Evolutionary conservation across 148 eudicot genomes (phyloP), one percentile per base, ranked within the genome.

Genomic region (Pouteria glomerata): DNA sequence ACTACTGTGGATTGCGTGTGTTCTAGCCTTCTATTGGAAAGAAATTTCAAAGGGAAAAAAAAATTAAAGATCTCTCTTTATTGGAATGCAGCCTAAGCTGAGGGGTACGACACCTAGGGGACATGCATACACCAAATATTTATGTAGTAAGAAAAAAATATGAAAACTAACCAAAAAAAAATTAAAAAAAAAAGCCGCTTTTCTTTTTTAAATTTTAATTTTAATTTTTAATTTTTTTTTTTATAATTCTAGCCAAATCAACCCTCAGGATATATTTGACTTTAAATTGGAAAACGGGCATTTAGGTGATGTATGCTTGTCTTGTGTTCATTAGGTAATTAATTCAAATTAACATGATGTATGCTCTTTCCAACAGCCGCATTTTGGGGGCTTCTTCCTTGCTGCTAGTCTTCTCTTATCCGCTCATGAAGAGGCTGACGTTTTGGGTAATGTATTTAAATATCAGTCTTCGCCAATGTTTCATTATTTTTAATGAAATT

Each of bases 361-460:
- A 27, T 51, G 13, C 29, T 19, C 59, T 61, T 70, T 78, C 26
- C 55, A 73, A 80, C 90, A 91, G 97, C 78, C 85, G 83, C 69
- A 64, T 91, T 35, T 81, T 95, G 82, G 99, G 97, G 47, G 97
- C 97, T 74, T 91, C 99, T 75, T 91, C 99, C 44, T 83, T 95
- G 89, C 86, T 91, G 72, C 82, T 95, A 41, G 96, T 95, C 73
- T 95, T 89, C 83, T 71, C 97, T 57, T 95, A 90, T 81, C 99
- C 99, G 58, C 89, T 95, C 71, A 95, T 95, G 97, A 95, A 95
- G 89, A 89, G 99, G 83, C 57, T 91, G 63, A 91, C 99, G 48
- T 95, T 89, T 87, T 95, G 99, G 97, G 98, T 93, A 88, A 76
- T 57, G 31, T 51, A 13, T 71, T 18, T 19, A 4, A 37, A 0